These are phyloP conservation scores for Penicillium simplicissimum DNA, from an alignment of 495 filamentous ascomycete species.

Conservation along the genomic window DNA sequence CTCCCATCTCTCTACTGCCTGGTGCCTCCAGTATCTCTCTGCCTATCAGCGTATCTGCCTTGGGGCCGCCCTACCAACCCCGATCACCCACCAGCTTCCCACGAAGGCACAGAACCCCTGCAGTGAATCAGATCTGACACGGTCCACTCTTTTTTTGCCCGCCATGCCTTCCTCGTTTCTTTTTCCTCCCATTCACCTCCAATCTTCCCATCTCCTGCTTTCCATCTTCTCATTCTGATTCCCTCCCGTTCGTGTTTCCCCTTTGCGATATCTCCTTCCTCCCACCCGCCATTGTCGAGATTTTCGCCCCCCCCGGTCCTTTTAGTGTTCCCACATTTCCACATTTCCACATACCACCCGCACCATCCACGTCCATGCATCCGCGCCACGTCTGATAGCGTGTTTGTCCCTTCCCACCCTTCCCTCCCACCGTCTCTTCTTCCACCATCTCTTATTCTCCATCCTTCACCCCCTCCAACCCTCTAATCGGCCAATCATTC, in stretches of 20 bases:
- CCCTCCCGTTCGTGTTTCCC: constrained; percentile 7
- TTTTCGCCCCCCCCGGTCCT: constrained; percentile 28
- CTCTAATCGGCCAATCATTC: background rate
- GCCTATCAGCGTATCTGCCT: constrained; percentile 1
- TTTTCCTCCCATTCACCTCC: constrained; percentile 18
- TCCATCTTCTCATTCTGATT: background rate
- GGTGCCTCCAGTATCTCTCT: background rate
- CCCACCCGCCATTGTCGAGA: constrained; percentile 25
- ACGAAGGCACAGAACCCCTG: constrained; percentile 25
- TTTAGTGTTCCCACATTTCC: constrained; percentile 23
- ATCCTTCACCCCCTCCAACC: background rate
- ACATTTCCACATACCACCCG: constrained; percentile 13
- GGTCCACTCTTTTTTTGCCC: constrained; percentile 33
- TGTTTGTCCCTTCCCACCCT: constrained; percentile 10
- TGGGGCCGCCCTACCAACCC: constrained; percentile 3
- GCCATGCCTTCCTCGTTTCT: constrained; percentile 21
- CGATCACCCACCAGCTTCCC: constrained; percentile 6
- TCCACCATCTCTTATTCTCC: background rate
- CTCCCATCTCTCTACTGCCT: background rate
- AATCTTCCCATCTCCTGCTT: constrained; percentile 5
- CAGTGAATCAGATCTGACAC: constrained; percentile 34
- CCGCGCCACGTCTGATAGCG: constrained; percentile 23
- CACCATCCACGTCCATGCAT: constrained; percentile 26
- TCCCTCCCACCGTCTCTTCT: background rate
- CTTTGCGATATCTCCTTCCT: constrained; percentile 8